Evolutionary conservation across 345 rosid species (phyloP), one percentile per base, ranked within the genome.

Genomic region (Rhodomyrtus tomentosa): DNA sequence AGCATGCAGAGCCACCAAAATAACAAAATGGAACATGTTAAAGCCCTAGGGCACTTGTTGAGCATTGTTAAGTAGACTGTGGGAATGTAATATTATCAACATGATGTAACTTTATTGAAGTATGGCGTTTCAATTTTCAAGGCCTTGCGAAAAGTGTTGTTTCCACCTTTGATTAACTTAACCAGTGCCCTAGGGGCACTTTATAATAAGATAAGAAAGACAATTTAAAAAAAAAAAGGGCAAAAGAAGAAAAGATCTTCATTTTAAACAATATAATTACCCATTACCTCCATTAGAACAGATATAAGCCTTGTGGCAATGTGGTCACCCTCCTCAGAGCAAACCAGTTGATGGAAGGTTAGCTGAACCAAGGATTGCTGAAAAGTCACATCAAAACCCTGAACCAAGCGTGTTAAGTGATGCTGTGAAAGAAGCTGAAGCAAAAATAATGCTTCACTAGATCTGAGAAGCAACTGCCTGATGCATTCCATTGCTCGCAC

Each of bases 401-500:
- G 99, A 90, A 95, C 93, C 90, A 95, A 90, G 72, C 98, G 94
- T 84, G 95, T 88, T 68, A 95, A 85, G 84, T 97, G 98, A 89
- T 95, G 98, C 88, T 94, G 98, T 84, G 95, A 93, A 88, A 94
- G 94, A 88, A 97, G 95, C 88, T 93, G 98, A 84, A 95, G 94
- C 90, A 97, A 88, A 93, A 94, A 97, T 76, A 95, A 90, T 54
- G 99, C 98, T 90, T 97, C 99, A 81, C 98, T 95, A 87, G 99
- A 97, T 93, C 99, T 91, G 90, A 94, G 95, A 91, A 97, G 96
- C 92, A 95, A 88, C 87, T 97, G 99, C 82, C 99, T 91, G 83
- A 97, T 91, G 84, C 99, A 95, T 88, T 97, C 99, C 99, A 95
- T 95, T 21, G 98, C 96, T 89, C 98, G 92, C 84, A 95, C 98